Evolutionary conservation across 306 rosid genomes (phyloP).

Genomic region (Cucumis sativus): DNA sequence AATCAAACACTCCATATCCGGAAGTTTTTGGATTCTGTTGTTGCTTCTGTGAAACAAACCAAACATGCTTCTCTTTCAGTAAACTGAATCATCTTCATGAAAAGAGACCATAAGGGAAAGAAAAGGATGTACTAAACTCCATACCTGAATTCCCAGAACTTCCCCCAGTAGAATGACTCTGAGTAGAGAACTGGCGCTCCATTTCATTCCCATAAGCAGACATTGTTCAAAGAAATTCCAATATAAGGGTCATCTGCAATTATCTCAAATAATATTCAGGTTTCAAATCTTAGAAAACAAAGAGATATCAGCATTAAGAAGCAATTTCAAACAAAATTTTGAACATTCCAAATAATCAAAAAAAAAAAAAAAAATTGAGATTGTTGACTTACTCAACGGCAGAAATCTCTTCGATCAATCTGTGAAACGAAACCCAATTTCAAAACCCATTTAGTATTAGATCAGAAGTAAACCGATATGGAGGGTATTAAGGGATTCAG

Average conservation of each 20-base stretch:
- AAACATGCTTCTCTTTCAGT: neutral
- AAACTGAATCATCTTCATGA: neutral
- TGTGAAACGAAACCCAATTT: neutral
- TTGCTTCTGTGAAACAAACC: neutral
- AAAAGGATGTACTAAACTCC: neutral
- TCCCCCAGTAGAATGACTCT: constrained; percentile 23
- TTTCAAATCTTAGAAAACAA: neutral
- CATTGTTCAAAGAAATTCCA: constrained; percentile 25
- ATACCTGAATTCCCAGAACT: constrained; percentile 50
- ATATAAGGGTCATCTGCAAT: constrained; percentile 25
- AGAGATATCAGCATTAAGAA: neutral
- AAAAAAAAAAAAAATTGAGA: neutral
- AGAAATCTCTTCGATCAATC: neutral
- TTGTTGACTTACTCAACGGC: neutral
- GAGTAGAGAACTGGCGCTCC: constrained; percentile 48
- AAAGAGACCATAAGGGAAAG: neutral
- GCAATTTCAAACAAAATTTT: neutral
- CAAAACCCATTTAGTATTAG: neutral
- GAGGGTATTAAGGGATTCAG: neutral
- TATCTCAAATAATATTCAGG: neutral
- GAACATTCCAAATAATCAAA: neutral
- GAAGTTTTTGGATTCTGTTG: neutral
- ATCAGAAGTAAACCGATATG: neutral
- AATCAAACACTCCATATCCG: neutral
- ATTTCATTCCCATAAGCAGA: constrained; percentile 55